phyloP scores from a whole-genome alignment of 2,329 filamentous ascomycete genomes.

The Aspergillus brasiliensis region DNA sequence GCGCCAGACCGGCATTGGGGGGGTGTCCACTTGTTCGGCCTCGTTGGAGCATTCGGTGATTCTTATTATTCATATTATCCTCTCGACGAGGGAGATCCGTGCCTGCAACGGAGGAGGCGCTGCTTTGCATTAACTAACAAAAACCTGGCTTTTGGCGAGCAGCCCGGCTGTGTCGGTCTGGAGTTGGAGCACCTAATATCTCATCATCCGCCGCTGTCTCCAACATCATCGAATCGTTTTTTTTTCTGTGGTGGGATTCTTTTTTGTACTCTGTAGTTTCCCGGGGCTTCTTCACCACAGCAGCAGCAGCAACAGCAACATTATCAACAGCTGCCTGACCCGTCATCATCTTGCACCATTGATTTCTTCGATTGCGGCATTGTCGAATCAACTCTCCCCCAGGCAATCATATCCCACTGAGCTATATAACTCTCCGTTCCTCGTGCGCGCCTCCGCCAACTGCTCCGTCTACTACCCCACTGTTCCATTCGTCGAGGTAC shows the following conservation, averaged over 20 bases:
- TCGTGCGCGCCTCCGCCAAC: neutral
- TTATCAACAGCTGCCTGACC: neutral
- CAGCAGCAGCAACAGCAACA: neutral
- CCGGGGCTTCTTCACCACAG: neutral
- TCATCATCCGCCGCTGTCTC: constrained; percentile 9
- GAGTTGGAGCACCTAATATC: constrained; percentile 6
- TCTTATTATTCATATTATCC: constrained; percentile 20
- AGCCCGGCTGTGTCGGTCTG: constrained; percentile 6
- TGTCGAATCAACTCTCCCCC: constrained; percentile 13
- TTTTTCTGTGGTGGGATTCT: neutral
- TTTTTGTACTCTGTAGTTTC: neutral
- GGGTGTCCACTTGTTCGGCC: constrained; percentile 11
- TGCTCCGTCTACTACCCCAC: constrained; percentile 7
- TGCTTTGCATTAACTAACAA: constrained; percentile 16
- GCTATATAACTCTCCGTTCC: constrained; percentile 8
- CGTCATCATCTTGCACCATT: constrained; percentile 24
- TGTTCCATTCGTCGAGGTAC: neutral
- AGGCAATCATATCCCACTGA: constrained; percentile 1
- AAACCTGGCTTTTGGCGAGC: constrained; percentile 17
- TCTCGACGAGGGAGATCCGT: constrained; percentile 4
- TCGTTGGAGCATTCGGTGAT: constrained; percentile 11
- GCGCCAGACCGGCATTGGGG: constrained; percentile 4
- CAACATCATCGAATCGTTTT: neutral
- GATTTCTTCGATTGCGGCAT: constrained; percentile 25
- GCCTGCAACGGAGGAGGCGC: constrained; percentile 3